Evolutionary conservation across 2,329 filamentous ascomycete genomes (phyloP).

Genomic region (Albifimbria verrucaria): DNA sequence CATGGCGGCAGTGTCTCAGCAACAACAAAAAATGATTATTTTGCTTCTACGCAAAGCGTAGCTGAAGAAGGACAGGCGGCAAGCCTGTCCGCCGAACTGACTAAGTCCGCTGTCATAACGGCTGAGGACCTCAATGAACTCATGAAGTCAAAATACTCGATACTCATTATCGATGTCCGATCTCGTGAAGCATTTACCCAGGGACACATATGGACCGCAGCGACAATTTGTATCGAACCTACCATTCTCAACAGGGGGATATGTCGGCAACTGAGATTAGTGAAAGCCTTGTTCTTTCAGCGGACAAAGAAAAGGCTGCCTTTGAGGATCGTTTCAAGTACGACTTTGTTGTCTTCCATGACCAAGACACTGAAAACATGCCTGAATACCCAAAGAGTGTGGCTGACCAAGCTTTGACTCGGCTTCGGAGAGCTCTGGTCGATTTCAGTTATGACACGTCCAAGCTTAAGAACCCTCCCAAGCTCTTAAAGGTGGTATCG

Average conservation of each 20-base stretch:
- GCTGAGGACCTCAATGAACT: slow-evolving; percentile 69
- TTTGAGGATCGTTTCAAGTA: slow-evolving; percentile 73
- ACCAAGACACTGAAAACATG: slow-evolving; percentile 62
- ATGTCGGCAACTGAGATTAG: slow-evolving; percentile 59
- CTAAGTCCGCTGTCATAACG: slow-evolving; percentile 57
- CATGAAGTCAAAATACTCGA: slow-evolving; percentile 54
- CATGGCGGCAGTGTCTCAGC: slow-evolving; percentile 22
- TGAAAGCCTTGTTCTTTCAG: slow-evolving; percentile 68
- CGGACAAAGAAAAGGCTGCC: slow-evolving; percentile 68
- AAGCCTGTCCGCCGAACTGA: slow-evolving; percentile 34
- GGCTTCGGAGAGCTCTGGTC: slow-evolving; percentile 74
- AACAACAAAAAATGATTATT: slow-evolving; percentile 29
- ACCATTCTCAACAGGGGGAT: slow-evolving; percentile 66
- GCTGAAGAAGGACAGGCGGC: background rate
- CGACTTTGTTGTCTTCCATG: slow-evolving; percentile 88
- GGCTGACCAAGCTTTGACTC: slow-evolving; percentile 58
- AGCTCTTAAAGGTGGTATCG: slow-evolving; percentile 77
- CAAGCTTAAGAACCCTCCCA: slow-evolving; percentile 68
- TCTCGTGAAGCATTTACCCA: slow-evolving; percentile 76
- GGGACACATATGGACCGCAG: slow-evolving; percentile 82
- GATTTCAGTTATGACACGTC: slow-evolving; percentile 76
- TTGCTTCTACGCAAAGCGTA: slow-evolving; percentile 18
- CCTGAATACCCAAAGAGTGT: slow-evolving; percentile 26
- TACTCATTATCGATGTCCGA: slow-evolving; percentile 85
- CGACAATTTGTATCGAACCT: slow-evolving; percentile 87